These are phyloP conservation scores for Mycena haematopus DNA, from an alignment of 768 basidiomycete genomes.

Conservation along the genomic window DNA sequence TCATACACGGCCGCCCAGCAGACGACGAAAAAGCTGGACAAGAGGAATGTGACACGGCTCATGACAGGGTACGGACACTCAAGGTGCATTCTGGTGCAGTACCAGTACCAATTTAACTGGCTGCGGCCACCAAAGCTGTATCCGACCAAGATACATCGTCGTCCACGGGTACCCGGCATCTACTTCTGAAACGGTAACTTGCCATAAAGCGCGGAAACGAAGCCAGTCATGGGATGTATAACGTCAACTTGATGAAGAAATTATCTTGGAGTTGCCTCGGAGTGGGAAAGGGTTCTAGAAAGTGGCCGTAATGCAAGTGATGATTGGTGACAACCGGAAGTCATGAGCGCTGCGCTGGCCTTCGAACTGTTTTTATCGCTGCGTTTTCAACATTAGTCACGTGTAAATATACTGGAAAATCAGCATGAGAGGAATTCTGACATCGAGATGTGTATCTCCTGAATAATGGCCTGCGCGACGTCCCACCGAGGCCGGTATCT, in stretches of 20 bases:
- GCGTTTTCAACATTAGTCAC: too few species aligned
- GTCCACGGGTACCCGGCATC: background rate
- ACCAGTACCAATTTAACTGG: background rate
- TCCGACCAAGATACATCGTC: background rate
- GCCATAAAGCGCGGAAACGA: background rate
- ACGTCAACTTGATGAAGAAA: background rate
- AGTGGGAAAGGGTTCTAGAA: background rate
- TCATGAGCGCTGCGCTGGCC: too few species aligned
- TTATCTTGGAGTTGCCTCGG: too few species aligned
- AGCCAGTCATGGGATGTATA: background rate
- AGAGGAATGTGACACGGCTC: background rate
- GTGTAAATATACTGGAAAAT: too few species aligned
- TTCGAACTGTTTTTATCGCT: too few species aligned
- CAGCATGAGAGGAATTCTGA: background rate
- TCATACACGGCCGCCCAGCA: slow-evolving; percentile 13
- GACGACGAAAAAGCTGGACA: background rate
- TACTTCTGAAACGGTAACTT: background rate
- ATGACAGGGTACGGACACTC: background rate
- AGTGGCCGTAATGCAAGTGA: background rate
- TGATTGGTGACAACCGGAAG: background rate
- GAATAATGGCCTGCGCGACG: slow-evolving; percentile 35
- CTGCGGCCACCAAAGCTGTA: background rate
- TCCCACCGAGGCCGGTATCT: slow-evolving; percentile 42
- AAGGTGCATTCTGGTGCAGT: background rate
- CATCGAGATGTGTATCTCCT: background rate